These are phyloP conservation scores for Neocucurbitaria cava DNA, from an alignment of 2,329 filamentous ascomycete genomes.

Conservation along the genomic window DNA sequence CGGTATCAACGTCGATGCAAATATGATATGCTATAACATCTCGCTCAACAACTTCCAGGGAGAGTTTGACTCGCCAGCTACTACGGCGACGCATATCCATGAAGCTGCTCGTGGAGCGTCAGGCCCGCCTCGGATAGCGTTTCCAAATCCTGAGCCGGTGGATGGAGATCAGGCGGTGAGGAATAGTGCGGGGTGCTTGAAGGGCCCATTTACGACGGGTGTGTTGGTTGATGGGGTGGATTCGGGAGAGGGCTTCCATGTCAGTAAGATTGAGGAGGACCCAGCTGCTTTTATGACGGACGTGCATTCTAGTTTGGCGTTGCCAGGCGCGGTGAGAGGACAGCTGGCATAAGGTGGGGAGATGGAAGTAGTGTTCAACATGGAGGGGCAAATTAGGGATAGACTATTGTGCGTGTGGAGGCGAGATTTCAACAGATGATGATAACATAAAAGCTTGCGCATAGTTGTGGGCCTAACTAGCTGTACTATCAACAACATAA, in stretches of 20 bases:
- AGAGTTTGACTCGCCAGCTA: conserved; percentile 60
- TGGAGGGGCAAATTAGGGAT: background rate
- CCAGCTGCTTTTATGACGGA: conserved; percentile 61
- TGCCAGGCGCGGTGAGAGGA: conserved; percentile 62
- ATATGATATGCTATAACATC: conserved; percentile 60
- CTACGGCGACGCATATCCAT: conserved; percentile 65
- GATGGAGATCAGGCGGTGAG: conserved; percentile 15
- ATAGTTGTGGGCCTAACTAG: too few relatives aligned
- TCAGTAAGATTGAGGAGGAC: conserved; percentile 59
- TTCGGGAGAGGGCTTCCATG: conserved; percentile 58
- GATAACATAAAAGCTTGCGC: too few relatives aligned
- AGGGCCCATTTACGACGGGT: conserved; percentile 33
- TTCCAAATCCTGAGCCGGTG: conserved; percentile 32
- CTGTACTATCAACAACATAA: background rate
- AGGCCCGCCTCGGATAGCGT: conserved; percentile 58
- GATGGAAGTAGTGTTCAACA: background rate
- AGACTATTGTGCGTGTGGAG: conserved; percentile 15
- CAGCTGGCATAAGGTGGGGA: conserved; percentile 43
- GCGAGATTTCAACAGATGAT: too few relatives aligned
- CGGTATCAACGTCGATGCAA: conserved; percentile 57
- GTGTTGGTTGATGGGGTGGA: conserved; percentile 54
- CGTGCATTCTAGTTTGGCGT: conserved; percentile 59
- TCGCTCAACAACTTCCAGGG: conserved; percentile 59
- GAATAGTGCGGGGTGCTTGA: conserved; percentile 35
- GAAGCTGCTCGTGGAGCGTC: conserved; percentile 54